These are phyloP conservation scores for Taxawa tesnikishii DNA, from an alignment of 2,329 filamentous ascomycete genomes.

Conservation along the genomic window DNA sequence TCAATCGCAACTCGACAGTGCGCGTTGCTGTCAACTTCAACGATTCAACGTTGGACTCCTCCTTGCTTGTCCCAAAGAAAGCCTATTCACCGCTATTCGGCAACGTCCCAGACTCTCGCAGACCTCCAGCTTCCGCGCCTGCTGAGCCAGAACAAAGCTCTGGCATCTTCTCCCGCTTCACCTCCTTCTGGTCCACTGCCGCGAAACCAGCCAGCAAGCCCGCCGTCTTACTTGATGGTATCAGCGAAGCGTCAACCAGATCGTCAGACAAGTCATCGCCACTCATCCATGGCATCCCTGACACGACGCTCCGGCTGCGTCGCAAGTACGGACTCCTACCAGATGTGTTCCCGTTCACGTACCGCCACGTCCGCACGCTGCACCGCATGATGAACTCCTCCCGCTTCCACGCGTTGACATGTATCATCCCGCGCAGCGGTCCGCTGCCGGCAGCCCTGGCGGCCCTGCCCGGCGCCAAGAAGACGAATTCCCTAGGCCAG, in stretches of 20 bases:
- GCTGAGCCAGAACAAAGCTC: constrained; percentile 2
- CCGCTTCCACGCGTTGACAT: constrained; percentile 11
- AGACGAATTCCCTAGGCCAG: constrained; percentile 10
- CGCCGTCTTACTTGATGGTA: background rate
- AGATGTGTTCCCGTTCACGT: constrained; percentile 19
- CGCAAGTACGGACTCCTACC: constrained; percentile 21
- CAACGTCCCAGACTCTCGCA: constrained; percentile 3
- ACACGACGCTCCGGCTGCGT: constrained; percentile 11
- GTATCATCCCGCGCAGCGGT: constrained; percentile 16
- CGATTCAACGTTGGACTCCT: constrained; percentile 14
- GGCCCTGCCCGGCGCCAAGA: constrained; percentile 8
- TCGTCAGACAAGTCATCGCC: background rate
- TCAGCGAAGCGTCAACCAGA: background rate
- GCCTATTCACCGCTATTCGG: constrained; percentile 17
- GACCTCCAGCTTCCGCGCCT: background rate
- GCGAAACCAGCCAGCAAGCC: background rate
- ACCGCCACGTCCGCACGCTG: constrained; percentile 22
- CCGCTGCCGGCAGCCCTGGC: constrained; percentile 7
- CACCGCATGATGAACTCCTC: constrained; percentile 23
- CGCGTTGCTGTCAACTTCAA: constrained; percentile 23
- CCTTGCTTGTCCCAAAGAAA: constrained; percentile 6
- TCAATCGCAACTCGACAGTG: constrained; percentile 21
- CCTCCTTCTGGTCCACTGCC: constrained; percentile 17
- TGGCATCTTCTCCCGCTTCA: constrained; percentile 14
- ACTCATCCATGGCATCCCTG: constrained; percentile 2